phyloP scores from a whole-genome alignment of 225 moss, liverwort and hornwort species.

The Pseudoscleropodium purum region DNA sequence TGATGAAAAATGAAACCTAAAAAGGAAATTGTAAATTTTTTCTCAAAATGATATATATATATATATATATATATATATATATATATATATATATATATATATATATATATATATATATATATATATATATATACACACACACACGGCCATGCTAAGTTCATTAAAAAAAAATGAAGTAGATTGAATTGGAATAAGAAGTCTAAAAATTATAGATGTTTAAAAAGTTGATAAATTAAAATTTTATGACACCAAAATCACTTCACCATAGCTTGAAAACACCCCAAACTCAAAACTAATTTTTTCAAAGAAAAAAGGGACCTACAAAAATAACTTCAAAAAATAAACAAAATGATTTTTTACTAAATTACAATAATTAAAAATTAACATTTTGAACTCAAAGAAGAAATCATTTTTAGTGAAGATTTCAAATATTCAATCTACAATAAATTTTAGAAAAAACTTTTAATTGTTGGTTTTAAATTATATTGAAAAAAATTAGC shows the following conservation, averaged over 20 bases:
- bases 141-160: too few relatives aligned
- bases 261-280: too few relatives aligned
- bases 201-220: background rate
- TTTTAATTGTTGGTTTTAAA: background rate
- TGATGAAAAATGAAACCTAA: background rate
- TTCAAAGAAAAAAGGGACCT: background rate
- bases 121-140: background rate
- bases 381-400: background rate
- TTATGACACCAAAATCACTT: background rate
- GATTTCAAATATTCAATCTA: background rate
- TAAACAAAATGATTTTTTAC: too few relatives aligned
- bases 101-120: background rate
- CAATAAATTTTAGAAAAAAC: background rate
- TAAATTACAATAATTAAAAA: too few relatives aligned
- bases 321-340: background rate
- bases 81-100: background rate
- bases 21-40: too few relatives aligned
- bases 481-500: background rate
- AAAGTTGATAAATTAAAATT: background rate
- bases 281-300: background rate
- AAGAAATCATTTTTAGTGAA: background rate
- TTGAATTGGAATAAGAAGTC: background rate
- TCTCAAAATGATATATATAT: background rate
- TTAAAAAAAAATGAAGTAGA: background rate
- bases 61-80: background rate